phyloP scores from a whole-genome alignment of 2,329 filamentous ascomycete genomes.

The Botrytis fabae region DNA sequence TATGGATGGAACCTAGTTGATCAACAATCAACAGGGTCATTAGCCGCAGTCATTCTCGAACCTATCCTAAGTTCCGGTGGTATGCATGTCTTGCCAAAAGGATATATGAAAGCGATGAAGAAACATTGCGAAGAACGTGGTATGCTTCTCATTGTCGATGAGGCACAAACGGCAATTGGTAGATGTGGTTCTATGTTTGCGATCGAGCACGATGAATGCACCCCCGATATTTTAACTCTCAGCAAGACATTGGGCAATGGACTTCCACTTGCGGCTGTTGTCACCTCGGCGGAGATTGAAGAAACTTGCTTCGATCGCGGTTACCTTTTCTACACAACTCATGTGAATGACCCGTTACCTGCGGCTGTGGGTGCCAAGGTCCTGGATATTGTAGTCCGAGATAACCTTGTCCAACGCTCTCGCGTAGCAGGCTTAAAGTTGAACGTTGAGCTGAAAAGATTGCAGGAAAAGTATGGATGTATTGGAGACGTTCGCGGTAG shows the following conservation, averaged over 20 bases:
- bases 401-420: conserved; percentile 52
- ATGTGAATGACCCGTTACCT: conserved; percentile 61
- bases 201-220: conserved; percentile 54
- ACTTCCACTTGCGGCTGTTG: conserved; percentile 57
- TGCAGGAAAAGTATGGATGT: conserved; percentile 57
- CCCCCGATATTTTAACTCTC: conserved; percentile 60
- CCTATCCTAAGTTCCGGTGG: conserved; percentile 49
- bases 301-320: conserved; percentile 48
- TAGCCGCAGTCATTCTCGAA: conserved; percentile 64
- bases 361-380: conserved; percentile 62
- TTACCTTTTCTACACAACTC: conserved; percentile 61
- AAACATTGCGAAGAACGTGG: conserved; percentile 53
- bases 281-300: conserved; percentile 56
- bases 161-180: conserved; percentile 60
- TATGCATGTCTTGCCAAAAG: conserved; percentile 58
- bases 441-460: conserved; percentile 47
- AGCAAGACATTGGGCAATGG: conserved; percentile 63
- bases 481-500: conserved; percentile 62
- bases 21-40: conserved; percentile 57
- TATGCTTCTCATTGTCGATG: conserved; percentile 60
- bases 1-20: conserved; percentile 64
- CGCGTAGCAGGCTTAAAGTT: conserved; percentile 49
- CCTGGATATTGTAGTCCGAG: conserved; percentile 59
- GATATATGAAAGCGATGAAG: conserved; percentile 59
- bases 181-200: conserved; percentile 60